A percentile compares a stretch with the other conserved stretches of the same genome.
Conservation (phyloP, 1,139 yeast genomes). For the Debaryomyces singareniensis region DNA sequence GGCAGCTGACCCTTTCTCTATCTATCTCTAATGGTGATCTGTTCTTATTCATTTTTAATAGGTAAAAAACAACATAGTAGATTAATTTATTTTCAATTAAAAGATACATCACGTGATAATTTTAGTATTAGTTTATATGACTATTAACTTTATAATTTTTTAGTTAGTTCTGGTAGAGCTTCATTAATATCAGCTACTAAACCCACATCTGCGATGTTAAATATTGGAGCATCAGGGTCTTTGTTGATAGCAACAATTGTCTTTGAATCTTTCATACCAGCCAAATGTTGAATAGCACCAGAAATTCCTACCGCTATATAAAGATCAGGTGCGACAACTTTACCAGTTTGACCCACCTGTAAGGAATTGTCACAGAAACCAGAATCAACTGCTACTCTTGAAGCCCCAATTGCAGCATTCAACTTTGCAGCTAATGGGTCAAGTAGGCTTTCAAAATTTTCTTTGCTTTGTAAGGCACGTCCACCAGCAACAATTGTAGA, state of each 20-base stretch:
- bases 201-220: conserved; percentile 86
- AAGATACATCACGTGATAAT: conserved; percentile 1
- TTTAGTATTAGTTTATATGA: not conserved
- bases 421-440: conserved; percentile 81
- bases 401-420: conserved; percentile 94
- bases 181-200: conserved; percentile 85
- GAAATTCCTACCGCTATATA: conserved; percentile 91
- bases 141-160: conserved; percentile 41
- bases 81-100: no score
- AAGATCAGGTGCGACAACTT: conserved; percentile 93
- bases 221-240: conserved; percentile 91
- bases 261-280: conserved; percentile 97
- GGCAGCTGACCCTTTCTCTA: conserved; percentile 43
- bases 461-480: conserved; percentile 87
- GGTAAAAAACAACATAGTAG: no score
- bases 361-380: conserved; percentile 96
- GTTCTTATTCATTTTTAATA: no score
- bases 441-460: conserved; percentile 69
- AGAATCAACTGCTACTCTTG: conserved; percentile 96
- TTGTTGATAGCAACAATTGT: conserved; percentile 91
- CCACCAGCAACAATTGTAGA: conserved; percentile 84
- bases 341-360: conserved; percentile 98
- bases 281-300: conserved; percentile 97
- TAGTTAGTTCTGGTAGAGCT: conserved; percentile 80
- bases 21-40: conserved; percentile 18